These are phyloP conservation scores for Pelargonium cotyledonis DNA, from an alignment of 441 rosid genomes.

Conservation along the genomic window DNA sequence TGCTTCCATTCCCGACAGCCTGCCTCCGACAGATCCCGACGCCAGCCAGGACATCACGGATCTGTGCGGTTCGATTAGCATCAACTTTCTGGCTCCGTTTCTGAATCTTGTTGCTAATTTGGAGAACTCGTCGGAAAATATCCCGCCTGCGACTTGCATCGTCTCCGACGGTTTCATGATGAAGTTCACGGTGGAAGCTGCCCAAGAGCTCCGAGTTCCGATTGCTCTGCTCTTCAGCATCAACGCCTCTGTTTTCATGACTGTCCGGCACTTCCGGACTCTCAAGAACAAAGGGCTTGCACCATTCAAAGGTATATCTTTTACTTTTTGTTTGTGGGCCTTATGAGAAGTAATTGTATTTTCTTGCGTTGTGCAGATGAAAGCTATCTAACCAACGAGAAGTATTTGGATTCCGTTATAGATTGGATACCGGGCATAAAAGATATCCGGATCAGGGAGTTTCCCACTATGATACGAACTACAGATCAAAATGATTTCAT, in stretches of 20 bases:
- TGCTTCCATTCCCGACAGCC: slow-evolving; percentile 1
- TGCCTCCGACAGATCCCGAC: not conserved
- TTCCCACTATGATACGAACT: not conserved
- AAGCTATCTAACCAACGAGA: not conserved
- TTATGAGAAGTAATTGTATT: no score
- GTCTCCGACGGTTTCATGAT: not conserved
- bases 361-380: not conserved
- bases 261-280: not conserved
- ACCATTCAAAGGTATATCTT: not conserved
- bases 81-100: not conserved
- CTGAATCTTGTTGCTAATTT: not conserved
- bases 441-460: not conserved
- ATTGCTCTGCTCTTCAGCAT: not conserved
- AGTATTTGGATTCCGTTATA: not conserved
- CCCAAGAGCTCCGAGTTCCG: not conserved
- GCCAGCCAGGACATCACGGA: not conserved
- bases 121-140: not conserved
- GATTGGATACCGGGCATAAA: not conserved
- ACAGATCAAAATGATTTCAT: not conserved
- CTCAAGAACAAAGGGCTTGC: not conserved
- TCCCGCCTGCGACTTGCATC: not conserved
- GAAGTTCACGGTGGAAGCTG: not conserved
- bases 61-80: not conserved
- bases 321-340: no score
- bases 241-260: not conserved